Percentiles rank a stretch among this genome's conserved stretches.
Evolutionary conservation across 441 rosid genomes (phyloP).

Genomic region (Erysimum pusillum): DNA sequence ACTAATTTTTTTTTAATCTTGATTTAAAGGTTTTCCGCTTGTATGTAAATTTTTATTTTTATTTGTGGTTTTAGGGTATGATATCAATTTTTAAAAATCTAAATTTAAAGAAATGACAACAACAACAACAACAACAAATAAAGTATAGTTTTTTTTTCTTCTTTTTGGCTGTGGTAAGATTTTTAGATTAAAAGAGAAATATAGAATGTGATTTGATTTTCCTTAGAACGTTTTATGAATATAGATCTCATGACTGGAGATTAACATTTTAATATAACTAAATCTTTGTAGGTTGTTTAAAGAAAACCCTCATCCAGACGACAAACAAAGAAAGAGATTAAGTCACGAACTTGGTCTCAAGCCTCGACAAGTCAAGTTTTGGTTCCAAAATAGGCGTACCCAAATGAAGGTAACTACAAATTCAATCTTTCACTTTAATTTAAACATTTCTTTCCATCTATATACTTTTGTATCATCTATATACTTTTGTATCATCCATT

Average conservation of each 20-base stretch:
- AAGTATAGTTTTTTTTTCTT: background rate
- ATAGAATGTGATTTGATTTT: background rate
- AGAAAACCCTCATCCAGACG: conserved; percentile 95
- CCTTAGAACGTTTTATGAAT: background rate
- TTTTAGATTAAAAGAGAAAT: background rate
- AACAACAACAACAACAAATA: background rate
- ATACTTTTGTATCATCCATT: background rate
- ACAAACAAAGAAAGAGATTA: conserved; percentile 83
- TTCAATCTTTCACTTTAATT: background rate
- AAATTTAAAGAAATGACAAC: too few species aligned
- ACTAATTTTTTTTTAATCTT: background rate
- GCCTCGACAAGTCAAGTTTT: conserved; percentile 97
- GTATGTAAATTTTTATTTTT: background rate
- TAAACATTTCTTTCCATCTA: background rate
- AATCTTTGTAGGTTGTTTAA: conserved; percentile 87
- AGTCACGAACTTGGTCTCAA: conserved; percentile 90
- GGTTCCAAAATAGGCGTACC: conserved; percentile 98
- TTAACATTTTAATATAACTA: background rate
- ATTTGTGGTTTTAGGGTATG: background rate
- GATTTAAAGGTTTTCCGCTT: background rate
- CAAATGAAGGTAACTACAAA: conserved; percentile 77
- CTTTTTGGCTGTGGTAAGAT: background rate
- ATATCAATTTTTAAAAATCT: background rate
- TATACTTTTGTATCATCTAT: conserved; percentile 6
- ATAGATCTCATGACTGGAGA: background rate